Percentiles rank a stretch among this genome's conserved stretches.
Evolutionary conservation across 768 basidiomycete genomes (phyloP).

Genomic region (Calocera viscosa): DNA sequence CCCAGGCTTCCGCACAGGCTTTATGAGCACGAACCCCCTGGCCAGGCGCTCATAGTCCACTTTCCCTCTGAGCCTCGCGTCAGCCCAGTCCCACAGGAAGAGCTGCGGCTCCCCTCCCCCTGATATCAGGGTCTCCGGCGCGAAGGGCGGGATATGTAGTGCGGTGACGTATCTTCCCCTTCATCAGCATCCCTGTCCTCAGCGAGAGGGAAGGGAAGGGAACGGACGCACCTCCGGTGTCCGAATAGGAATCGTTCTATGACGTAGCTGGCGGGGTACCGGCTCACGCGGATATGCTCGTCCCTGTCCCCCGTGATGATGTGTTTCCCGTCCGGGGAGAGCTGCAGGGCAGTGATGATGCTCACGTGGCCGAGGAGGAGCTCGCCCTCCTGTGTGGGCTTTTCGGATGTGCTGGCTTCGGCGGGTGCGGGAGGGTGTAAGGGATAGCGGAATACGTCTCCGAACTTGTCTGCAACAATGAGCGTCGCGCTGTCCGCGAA

Average conservation of each 20-base stretch:
- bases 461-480: constrained; percentile 85
- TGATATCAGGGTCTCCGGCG: constrained; percentile 48
- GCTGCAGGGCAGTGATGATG: constrained; percentile 58
- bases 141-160: constrained; percentile 48
- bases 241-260: constrained; percentile 84
- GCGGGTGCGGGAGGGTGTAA: constrained; percentile 30
- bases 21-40: constrained; percentile 31
- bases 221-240: constrained; percentile 51
- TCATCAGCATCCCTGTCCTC: not conserved
- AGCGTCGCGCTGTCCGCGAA: constrained; percentile 59
- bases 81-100: constrained; percentile 70
- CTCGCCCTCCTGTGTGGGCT: constrained; percentile 51
- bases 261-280: constrained; percentile 74
- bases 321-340: constrained; percentile 53
- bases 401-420: constrained; percentile 39
- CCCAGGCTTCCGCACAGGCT: constrained; percentile 22
- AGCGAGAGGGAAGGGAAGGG: not conserved
- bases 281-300: constrained; percentile 85
- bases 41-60: constrained; percentile 37
- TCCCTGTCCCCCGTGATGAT: constrained; percentile 89
- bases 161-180: constrained; percentile 64
- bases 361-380: constrained; percentile 83
- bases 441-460: constrained; percentile 74
- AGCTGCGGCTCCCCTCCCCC: constrained; percentile 76
- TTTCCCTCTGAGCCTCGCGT: constrained; percentile 41